A percentile compares a stretch with the other conserved stretches of the same genome.
Evolutionary conservation across 306 rosid genomes (phyloP).

Genomic region (Cicer chorassanicum): DNA sequence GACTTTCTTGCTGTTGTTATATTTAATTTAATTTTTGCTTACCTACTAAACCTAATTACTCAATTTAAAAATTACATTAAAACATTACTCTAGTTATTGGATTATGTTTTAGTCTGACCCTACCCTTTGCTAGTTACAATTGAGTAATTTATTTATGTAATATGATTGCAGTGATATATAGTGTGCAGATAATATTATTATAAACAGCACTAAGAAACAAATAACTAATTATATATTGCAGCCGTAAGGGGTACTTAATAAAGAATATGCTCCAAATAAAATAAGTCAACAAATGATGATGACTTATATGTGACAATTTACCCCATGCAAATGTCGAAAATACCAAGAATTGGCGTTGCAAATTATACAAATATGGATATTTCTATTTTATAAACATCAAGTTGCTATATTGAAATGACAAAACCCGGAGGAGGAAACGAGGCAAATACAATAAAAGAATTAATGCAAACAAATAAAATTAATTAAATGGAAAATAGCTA

Average conservation of each 20-base stretch:
- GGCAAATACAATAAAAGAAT: background rate
- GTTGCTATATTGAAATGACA: constrained; percentile 28
- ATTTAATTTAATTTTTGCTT: constrained; percentile 1
- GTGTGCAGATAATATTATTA: background rate
- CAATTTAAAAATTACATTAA: too few species aligned
- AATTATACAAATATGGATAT: constrained; percentile 32
- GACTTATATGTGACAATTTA: constrained; percentile 40
- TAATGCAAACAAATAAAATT: constrained; percentile 10
- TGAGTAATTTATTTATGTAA: constrained; percentile 18
- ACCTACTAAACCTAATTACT: background rate
- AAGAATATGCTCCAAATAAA: constrained; percentile 51
- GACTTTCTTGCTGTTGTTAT: background rate
- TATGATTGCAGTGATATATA: background rate
- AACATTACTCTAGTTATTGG: background rate
- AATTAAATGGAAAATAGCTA: background rate
- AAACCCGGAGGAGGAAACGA: constrained; percentile 50
- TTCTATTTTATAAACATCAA: constrained; percentile 38
- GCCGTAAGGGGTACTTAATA: constrained; percentile 12
- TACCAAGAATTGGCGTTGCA: constrained; percentile 48
- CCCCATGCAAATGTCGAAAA: constrained; percentile 45
- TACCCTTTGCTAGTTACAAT: background rate
- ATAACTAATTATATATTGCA: constrained; percentile 4
- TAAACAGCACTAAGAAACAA: constrained; percentile 20
- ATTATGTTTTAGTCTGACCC: background rate
- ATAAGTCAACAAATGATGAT: constrained; percentile 34